These are phyloP conservation scores for Coemansia sp. DNA, from an alignment of 192 early-diverging fungal species.

Conservation along the genomic window DNA sequence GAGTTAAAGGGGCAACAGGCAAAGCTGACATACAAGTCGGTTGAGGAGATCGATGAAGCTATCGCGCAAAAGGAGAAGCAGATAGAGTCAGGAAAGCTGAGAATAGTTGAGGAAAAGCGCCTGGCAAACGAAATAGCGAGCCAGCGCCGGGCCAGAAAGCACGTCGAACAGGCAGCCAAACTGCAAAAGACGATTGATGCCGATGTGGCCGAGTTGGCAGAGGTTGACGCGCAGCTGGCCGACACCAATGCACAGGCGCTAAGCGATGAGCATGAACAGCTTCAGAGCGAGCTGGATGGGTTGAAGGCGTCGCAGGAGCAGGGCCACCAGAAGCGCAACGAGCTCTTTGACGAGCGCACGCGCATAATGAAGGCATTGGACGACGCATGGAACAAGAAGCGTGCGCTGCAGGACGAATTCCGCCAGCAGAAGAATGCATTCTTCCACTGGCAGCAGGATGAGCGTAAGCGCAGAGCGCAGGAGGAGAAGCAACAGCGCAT, in stretches of 20 bases:
- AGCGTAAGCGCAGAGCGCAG: conserved; percentile 60
- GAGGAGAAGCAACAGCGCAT: conserved; percentile 68
- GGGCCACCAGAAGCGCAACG: conserved; percentile 64
- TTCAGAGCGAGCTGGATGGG: conserved; percentile 71
- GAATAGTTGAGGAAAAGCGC: conserved; percentile 86
- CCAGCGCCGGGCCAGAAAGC: conserved; percentile 46
- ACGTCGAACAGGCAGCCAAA: conserved; percentile 77
- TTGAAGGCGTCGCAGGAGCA: conserved; percentile 63
- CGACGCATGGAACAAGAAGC: conserved; percentile 65
- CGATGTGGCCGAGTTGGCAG: conserved; percentile 66
- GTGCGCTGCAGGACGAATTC: conserved; percentile 68
- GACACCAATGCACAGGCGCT: conserved; percentile 62
- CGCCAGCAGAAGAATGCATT: conserved; percentile 73
- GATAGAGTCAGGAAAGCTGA: conserved; percentile 72
- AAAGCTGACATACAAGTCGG: conserved; percentile 77
- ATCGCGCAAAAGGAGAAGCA: conserved; percentile 74
- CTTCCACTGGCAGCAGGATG: conserved; percentile 68
- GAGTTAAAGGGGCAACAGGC: conserved; percentile 74
- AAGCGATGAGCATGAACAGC: conserved; percentile 65
- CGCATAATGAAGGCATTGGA: conserved; percentile 71
- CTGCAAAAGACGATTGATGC: conserved; percentile 75
- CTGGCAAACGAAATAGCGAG: conserved; percentile 35
- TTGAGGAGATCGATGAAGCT: conserved; percentile 74
- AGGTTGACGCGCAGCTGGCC: conserved; percentile 58
- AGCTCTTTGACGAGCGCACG: conserved; percentile 71